Conservation (phyloP, 305 asterid species). For the Plantago coronopus region DNA sequence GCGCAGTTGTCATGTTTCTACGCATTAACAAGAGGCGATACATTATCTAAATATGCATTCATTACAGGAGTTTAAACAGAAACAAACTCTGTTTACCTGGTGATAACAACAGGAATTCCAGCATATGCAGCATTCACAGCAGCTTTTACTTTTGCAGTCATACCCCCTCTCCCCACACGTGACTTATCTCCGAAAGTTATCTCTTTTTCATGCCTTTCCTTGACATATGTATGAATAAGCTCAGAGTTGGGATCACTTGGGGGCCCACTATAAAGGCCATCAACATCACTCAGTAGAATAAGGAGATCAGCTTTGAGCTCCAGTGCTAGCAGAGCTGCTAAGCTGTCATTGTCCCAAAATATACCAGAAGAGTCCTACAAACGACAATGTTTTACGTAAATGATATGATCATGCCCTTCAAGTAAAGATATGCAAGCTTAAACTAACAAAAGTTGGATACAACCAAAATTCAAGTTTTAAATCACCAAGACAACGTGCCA, state of each 20-base stretch:
- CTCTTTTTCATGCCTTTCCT: constrained; percentile 65
- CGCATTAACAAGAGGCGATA: neutral
- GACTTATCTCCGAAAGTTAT: constrained; percentile 98
- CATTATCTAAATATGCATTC: neutral
- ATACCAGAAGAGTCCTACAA: constrained; percentile 90
- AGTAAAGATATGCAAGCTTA: constrained; percentile 3
- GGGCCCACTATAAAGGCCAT: constrained; percentile 96
- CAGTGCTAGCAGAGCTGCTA: constrained; percentile 87
- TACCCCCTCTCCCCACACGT: constrained; percentile 97
- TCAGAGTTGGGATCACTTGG: constrained; percentile 85
- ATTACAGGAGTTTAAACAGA: neutral
- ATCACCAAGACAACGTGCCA: too few species aligned
- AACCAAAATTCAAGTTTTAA: too few species aligned
- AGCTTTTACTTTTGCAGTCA: constrained; percentile 99
- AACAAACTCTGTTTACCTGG: constrained; percentile 51
- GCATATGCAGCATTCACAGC: constrained; percentile 90
- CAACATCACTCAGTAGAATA: constrained; percentile 92
- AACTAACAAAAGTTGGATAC: too few species aligned
- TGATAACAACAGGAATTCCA: constrained; percentile 90
- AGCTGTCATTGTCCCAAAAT: constrained; percentile 99
- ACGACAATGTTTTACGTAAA: constrained; percentile 20
- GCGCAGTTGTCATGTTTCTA: neutral
- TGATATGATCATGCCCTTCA: constrained; percentile 10
- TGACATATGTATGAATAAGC: constrained; percentile 77
- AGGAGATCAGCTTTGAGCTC: constrained; percentile 97